These are phyloP conservation scores for Stagonosporopsis rhizophila DNA, from an alignment of 2,329 filamentous ascomycete genomes.

Conservation along the genomic window DNA sequence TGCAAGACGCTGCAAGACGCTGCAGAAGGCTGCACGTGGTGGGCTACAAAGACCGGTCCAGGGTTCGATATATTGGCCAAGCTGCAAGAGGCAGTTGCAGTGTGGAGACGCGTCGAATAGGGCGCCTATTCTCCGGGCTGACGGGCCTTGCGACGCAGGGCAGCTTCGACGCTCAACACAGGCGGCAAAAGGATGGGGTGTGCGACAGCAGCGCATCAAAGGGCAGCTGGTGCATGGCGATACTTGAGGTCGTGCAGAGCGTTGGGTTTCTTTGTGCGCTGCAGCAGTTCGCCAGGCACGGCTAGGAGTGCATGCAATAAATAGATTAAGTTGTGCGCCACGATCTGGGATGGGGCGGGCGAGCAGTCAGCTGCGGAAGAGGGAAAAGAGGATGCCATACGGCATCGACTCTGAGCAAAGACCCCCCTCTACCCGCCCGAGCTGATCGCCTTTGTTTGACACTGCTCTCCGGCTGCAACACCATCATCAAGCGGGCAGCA, in stretches of 20 bases:
- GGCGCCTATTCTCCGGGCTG: slow-evolving; percentile 4
- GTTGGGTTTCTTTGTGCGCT: slow-evolving; percentile 8
- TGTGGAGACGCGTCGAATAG: slow-evolving; percentile 6
- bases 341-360: slow-evolving; percentile 16
- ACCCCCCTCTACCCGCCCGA: slow-evolving; percentile 12
- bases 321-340: slow-evolving; percentile 21
- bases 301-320: slow-evolving; percentile 15
- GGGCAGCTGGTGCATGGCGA: slow-evolving; percentile 2
- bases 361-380: slow-evolving; percentile 21
- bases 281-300: slow-evolving; percentile 15
- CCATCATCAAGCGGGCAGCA: slow-evolving; percentile 14
- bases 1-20: slow-evolving; percentile 9
- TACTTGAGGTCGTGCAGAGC: slow-evolving; percentile 14
- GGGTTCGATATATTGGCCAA: slow-evolving; percentile 35
- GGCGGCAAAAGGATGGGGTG: not conserved
- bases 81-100: slow-evolving; percentile 17
- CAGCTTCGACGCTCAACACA: slow-evolving; percentile 1
- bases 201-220: slow-evolving; percentile 14
- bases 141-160: slow-evolving; percentile 15
- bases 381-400: slow-evolving; percentile 4
- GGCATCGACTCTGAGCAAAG: slow-evolving; percentile 11
- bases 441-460: slow-evolving; percentile 18
- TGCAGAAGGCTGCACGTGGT: slow-evolving; percentile 16
- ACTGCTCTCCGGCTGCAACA: slow-evolving; percentile 14
- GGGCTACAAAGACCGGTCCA: slow-evolving; percentile 5